phyloP scores from a whole-genome alignment of 192 early-diverging fungal species.

The Podila verticillata region DNA sequence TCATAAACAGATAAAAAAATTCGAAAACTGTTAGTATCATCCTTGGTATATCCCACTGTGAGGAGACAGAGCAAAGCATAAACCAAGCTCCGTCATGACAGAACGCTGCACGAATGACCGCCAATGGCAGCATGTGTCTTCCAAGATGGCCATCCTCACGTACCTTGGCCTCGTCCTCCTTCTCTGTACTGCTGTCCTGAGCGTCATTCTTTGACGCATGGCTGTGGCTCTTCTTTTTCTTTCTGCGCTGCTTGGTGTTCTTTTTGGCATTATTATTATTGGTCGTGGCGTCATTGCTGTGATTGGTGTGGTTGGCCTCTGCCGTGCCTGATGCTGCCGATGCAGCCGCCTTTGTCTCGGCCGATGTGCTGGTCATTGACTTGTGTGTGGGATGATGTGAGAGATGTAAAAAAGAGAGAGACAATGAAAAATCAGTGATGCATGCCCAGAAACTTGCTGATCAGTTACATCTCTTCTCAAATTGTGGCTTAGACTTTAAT shows the following conservation, averaged over 20 bases:
- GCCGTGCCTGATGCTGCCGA: slow-evolving; percentile 12
- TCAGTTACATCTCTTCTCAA: too few relatives aligned
- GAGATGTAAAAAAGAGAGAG: too few relatives aligned
- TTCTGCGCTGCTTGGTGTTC: slow-evolving; percentile 30
- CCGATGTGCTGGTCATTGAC: slow-evolving; percentile 32
- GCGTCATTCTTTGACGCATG: slow-evolving; percentile 1
- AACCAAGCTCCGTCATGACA: too few relatives aligned
- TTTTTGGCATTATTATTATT: slow-evolving; percentile 23
- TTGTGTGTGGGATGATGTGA: too few relatives aligned
- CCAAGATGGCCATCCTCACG: background rate
- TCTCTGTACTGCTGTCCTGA: slow-evolving; percentile 3
- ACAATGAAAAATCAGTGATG: too few relatives aligned
- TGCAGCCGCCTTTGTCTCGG: slow-evolving; percentile 7
- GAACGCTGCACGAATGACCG: too few relatives aligned
- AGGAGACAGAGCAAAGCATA: background rate
- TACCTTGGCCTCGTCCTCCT: slow-evolving; percentile 4
- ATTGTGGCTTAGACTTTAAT: background rate
- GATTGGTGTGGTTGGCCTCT: slow-evolving; percentile 6
- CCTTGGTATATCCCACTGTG: background rate
- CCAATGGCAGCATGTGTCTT: too few relatives aligned
- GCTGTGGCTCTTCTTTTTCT: slow-evolving; percentile 31
- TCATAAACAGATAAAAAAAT: background rate
- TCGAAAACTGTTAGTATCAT: slow-evolving; percentile 5
- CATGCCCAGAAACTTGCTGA: too few relatives aligned
- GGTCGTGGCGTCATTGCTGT: background rate